Evolutionary conservation across 1,139 yeast species (phyloP).

Genomic region (Geotrichum candidum): DNA sequence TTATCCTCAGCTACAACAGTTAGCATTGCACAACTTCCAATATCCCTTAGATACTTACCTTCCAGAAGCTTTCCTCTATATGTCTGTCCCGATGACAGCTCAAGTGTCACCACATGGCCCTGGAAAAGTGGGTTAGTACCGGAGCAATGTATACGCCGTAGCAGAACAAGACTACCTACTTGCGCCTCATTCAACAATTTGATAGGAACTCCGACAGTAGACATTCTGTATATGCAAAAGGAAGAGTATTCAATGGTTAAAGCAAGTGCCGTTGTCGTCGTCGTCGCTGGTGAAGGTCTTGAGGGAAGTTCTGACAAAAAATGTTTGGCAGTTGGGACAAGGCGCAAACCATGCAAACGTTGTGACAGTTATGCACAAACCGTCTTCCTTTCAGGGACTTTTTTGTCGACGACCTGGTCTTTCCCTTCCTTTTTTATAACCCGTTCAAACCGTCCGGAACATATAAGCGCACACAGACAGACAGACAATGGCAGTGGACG

Average conservation of each 20-base stretch:
- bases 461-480: neutral
- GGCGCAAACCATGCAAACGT: conserved; percentile 4
- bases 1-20: conserved; percentile 55
- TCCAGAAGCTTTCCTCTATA: conserved; percentile 82
- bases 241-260: neutral
- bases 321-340: conserved; percentile 13
- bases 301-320: neutral
- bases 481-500: conserved; percentile 2
- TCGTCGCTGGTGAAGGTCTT: neutral
- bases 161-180: conserved; percentile 30
- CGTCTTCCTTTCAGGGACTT: neutral
- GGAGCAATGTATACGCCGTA: neutral
- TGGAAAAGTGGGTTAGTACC: conserved; percentile 24
- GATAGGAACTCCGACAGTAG: conserved; percentile 65
- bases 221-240: conserved; percentile 13
- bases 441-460: neutral
- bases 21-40: neutral
- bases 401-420: neutral
- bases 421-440: neutral
- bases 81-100: conserved; percentile 77
- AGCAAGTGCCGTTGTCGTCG: neutral
- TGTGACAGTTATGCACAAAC: conserved; percentile 1
- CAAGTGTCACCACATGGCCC: conserved; percentile 83
- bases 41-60: conserved; percentile 37
- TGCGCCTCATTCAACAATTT: conserved; percentile 83